A percentile compares a stretch with the other conserved stretches of the same genome.
Evolutionary conservation across 2,329 filamentous ascomycete genomes (phyloP).

Genomic region (Colletotrichum cordylinicola): DNA sequence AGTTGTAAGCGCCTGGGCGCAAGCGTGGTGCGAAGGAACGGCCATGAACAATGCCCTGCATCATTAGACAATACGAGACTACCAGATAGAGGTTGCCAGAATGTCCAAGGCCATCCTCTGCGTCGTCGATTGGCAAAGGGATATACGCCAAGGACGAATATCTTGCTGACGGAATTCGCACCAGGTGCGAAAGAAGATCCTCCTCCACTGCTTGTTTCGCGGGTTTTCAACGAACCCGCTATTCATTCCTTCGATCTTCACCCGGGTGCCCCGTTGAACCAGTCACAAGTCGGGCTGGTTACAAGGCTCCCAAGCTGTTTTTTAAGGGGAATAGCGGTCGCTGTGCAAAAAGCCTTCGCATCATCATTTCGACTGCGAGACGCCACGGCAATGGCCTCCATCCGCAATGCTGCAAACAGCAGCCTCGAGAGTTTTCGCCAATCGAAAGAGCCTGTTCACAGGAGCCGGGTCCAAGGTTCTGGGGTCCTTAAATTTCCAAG

Average conservation of each 20-base stretch:
- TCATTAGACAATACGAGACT: not conserved
- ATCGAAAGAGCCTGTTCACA: not conserved
- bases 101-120: not conserved
- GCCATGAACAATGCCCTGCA: not conserved
- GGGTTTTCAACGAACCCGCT: not conserved
- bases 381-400: not conserved
- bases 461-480: constrained; percentile 10
- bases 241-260: not conserved
- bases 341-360: not conserved
- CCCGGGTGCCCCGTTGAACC: not conserved
- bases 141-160: not conserved
- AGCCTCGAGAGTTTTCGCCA: not conserved
- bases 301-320: not conserved
- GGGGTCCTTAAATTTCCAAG: constrained; percentile 10
- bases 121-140: not conserved
- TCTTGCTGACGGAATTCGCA: not conserved
- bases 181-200: not conserved
- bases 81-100: not conserved
- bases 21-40: not conserved
- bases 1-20: not conserved
- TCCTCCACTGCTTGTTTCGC: not conserved
- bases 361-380: not conserved
- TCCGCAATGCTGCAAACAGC: not conserved
- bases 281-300: not conserved
- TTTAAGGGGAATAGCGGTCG: not conserved